Evolutionary conservation across 1,139 yeast genomes (phyloP).

Genomic region (Pichia sp.): DNA sequence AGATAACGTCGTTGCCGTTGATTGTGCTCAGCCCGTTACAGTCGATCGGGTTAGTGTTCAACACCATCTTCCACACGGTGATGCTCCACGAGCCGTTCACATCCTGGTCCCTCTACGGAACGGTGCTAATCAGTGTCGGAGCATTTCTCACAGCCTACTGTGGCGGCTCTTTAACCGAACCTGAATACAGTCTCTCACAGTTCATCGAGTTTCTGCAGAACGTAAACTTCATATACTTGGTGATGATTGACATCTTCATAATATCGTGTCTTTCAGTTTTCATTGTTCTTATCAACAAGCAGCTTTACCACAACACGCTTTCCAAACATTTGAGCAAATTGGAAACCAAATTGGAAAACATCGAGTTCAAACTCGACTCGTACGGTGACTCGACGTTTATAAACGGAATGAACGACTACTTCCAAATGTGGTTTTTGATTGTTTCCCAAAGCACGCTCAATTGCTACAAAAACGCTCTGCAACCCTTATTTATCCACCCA

Average conservation of each 20-base stretch:
- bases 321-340: not conserved
- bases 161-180: slow-evolving; percentile 53
- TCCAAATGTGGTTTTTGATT: not conserved
- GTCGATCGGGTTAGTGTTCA: slow-evolving; percentile 82
- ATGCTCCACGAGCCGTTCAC: slow-evolving; percentile 70
- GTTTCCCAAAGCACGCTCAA: not conserved
- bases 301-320: slow-evolving; percentile 2
- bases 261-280: slow-evolving; percentile 29
- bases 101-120: slow-evolving; percentile 53
- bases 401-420: not conserved
- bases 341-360: not conserved
- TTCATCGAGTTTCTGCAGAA: slow-evolving; percentile 41
- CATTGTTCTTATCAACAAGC: slow-evolving; percentile 22
- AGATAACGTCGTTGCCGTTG: slow-evolving; percentile 77
- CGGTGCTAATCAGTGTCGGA: slow-evolving; percentile 64
- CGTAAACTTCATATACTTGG: slow-evolving; percentile 44
- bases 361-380: not conserved
- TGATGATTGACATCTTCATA: slow-evolving; percentile 32
- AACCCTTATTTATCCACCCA: slow-evolving; percentile 13
- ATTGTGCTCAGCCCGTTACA: slow-evolving; percentile 79
- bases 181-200: slow-evolving; percentile 46
- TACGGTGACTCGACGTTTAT: not conserved
- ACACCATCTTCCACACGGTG: slow-evolving; percentile 68
- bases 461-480: not conserved
- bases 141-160: slow-evolving; percentile 78